Evolutionary conservation across 2,329 filamentous ascomycete species (phyloP).

Genomic region (Talaromyces marneffei): DNA sequence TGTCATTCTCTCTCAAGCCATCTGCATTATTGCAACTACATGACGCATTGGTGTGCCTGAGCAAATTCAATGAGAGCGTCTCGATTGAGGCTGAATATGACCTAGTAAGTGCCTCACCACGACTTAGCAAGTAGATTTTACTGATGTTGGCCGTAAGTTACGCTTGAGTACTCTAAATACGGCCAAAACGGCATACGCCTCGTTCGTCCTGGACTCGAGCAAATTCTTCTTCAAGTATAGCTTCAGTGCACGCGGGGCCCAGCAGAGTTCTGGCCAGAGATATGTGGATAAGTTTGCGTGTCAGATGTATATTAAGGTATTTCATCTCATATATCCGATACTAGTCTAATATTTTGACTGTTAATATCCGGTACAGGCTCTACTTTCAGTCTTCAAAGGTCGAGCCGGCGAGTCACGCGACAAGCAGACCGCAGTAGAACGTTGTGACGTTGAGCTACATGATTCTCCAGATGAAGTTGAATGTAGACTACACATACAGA

Average conservation of each 20-base stretch:
- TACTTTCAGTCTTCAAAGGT: slow-evolving; percentile 60
- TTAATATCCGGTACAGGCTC: slow-evolving; percentile 32
- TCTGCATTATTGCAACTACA: slow-evolving; percentile 53
- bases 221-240: slow-evolving; percentile 55
- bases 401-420: slow-evolving; percentile 50
- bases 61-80: slow-evolving; percentile 59
- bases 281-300: slow-evolving; percentile 51
- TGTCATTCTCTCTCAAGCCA: slow-evolving; percentile 52
- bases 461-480: slow-evolving; percentile 52
- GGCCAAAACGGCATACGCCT: slow-evolving; percentile 59
- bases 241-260: slow-evolving; percentile 37
- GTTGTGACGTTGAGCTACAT: slow-evolving; percentile 56
- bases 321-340: slow-evolving; percentile 19
- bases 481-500: slow-evolving; percentile 56
- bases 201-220: slow-evolving; percentile 50
- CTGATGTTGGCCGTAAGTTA: slow-evolving; percentile 39
- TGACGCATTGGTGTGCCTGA: slow-evolving; percentile 54
- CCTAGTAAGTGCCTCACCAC: slow-evolving; percentile 42
- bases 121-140: not conserved
- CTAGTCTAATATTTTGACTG: not conserved
- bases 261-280: slow-evolving; percentile 18
- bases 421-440: slow-evolving; percentile 55
- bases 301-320: slow-evolving; percentile 53
- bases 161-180: slow-evolving; percentile 57
- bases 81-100: slow-evolving; percentile 57